Evolutionary conservation across 2,329 filamentous ascomycete species (phyloP), one percentile per base, ranked within the genome.

Genomic region (Ramularia endophylla): DNA sequence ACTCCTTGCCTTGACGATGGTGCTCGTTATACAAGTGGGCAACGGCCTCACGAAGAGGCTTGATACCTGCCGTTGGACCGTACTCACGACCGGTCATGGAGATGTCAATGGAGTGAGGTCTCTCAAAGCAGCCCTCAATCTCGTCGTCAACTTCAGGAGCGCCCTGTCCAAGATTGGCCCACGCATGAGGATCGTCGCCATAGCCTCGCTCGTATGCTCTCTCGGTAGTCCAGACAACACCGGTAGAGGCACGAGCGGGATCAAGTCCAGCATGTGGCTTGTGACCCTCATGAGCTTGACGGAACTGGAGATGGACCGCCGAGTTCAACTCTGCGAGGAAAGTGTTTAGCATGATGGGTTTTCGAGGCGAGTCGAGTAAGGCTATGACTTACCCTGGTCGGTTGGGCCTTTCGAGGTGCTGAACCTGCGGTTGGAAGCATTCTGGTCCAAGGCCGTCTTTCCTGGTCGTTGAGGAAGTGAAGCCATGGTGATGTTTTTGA

Each of bases 91-190:
- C 83, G 48, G 80, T 80, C 57, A 87, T 77, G 53, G 77, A 81
- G 57, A 95, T 77, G 54, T 92, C 80, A 55, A 95, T 86, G 31
- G 73, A 76, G 37, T 78, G 77, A 5, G 90, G 90, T 12, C 90
- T 80, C 56, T 83, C 74, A 63, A 95, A 95, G 68, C 85, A 92
- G 43, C 89, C 87, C 57, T 82, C 77, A 57, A 95, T 95, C 50
- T 92, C 87, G 46, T 65, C 62, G 56, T 95, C 90, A 47, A 94
- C 90, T 65, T 95, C 88, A 31, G 89, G 89, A 12, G 89, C 89
- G 54, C 89, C 89, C 69, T 95, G 90, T 22, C 90, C 90, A 39
- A 97, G 73, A 63, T 97, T 97, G 44, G 90, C 88, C 90, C 90
- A 95, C 50, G 74, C 68, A 2, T 84, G 75, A 8, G 87, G 89